Evolutionary conservation across 768 basidiomycete species (phyloP), one percentile per base, ranked within the genome.

Genomic region (Amanita rubescens): DNA sequence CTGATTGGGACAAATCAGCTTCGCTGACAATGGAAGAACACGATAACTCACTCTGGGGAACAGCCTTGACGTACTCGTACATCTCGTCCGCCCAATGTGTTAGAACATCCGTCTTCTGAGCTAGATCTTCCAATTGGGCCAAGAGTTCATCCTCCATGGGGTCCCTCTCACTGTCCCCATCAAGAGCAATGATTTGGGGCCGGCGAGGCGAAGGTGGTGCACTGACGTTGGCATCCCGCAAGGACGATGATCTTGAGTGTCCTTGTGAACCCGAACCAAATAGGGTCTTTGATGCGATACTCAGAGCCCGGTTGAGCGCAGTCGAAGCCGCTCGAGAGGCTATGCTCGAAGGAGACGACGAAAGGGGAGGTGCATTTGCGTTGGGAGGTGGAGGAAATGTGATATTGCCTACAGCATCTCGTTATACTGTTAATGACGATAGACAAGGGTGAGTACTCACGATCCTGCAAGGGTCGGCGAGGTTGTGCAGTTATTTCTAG

Each of bases 71-170:
- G 62, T 82, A 84, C 60, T 90, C 89, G 61, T 90, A 89, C 80
- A 96, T 86, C 75, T 93, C 88, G 59, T 98, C 95, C 19, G 90
- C 96, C 82, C 94, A 95, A 56, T 89, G 86, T 53, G 89, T 88
- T 55, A 98, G 71, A 49, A 94, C 93, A 56, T 90, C 85, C 32
- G 95, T 95, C 77, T 98, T 99, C 75, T 96, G 91, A 32, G 94
- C 95, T 3, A 94, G 72, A 58, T 94, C 89, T 64, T 98, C 95
- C 39, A 98, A 71, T 17, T 71, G 67, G 2, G 75, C 80, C n/a
- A 96, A 70, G n/a, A 96, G 67, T 55, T 82, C 81, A 56, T 95
- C 90, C 60, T 96, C 93, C 59, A 87, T 71, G 1, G 85, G 85
- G 60, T 89, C 85, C 17, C 78, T 67, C 56, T 74, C 71, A 5